Percentiles rank a stretch among this genome's conserved stretches.
Evolutionary conservation across 805 yeast genomes (phyloP).

Genomic region (Sugiyamaella floridensis): DNA sequence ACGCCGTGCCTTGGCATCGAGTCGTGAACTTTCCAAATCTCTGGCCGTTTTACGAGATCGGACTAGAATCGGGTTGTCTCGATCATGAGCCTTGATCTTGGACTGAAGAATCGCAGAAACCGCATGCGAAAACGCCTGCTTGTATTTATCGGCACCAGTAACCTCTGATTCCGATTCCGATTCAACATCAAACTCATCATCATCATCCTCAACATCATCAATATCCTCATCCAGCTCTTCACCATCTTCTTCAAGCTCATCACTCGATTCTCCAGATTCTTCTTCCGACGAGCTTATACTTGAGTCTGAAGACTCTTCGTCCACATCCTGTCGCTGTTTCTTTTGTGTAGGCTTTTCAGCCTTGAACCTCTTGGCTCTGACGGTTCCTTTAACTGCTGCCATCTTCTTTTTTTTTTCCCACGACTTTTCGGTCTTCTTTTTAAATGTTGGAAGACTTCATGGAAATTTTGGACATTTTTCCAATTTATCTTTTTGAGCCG

Average conservation of each 20-base stretch:
- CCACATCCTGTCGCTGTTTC: too few relatives aligned
- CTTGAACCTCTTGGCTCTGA: too few relatives aligned
- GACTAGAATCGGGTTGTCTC: conserved; percentile 85
- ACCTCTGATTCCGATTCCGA: conserved; percentile 5
- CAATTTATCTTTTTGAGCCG: too few relatives aligned
- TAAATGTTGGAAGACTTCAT: too few relatives aligned
- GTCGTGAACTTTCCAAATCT: conserved; percentile 69
- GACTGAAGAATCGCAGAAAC: conserved; percentile 79
- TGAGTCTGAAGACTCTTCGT: not conserved
- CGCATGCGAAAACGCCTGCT: conserved; percentile 64
- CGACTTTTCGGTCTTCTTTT: too few relatives aligned
- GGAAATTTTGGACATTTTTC: too few relatives aligned
- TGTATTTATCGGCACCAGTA: conserved; percentile 20
- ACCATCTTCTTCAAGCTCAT: conserved; percentile 18
- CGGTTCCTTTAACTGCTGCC: too few relatives aligned
- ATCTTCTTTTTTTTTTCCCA: too few relatives aligned
- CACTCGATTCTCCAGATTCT: conserved; percentile 20
- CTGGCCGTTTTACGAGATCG: conserved; percentile 66
- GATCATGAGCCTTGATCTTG: conserved; percentile 77
- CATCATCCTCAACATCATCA: conserved; percentile 23
- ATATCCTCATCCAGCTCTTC: conserved; percentile 18
- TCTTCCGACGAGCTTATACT: not conserved
- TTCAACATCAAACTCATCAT: conserved; percentile 21
- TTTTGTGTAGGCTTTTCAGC: too few relatives aligned
- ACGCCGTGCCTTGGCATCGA: conserved; percentile 77